phyloP scores from a whole-genome alignment of 1,284 basidiomycete genomes.

The Irpex sp. region DNA sequence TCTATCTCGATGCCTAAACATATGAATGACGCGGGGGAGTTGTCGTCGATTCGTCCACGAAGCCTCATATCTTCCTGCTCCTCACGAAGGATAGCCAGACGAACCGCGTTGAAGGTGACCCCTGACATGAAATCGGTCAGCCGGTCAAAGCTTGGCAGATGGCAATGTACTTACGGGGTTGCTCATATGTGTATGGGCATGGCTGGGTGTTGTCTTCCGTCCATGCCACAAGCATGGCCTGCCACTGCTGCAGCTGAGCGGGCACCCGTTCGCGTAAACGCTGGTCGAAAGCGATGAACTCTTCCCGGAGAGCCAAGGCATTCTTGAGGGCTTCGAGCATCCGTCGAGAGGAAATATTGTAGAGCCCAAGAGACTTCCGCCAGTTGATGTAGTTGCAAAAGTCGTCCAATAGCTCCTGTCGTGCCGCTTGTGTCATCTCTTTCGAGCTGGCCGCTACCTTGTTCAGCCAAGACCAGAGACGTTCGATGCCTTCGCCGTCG shows the following conservation, averaged over 20 bases:
- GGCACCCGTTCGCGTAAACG: too few relatives aligned
- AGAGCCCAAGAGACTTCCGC: slow-evolving; percentile 18
- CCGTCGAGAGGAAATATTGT: slow-evolving; percentile 3
- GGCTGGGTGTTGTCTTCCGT: too few relatives aligned
- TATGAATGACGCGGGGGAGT: slow-evolving; percentile 5
- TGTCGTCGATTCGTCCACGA: not conserved
- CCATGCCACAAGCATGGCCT: too few relatives aligned
- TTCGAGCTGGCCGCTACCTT: slow-evolving; percentile 18
- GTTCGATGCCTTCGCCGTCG: slow-evolving; percentile 28
- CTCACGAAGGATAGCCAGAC: slow-evolving; percentile 1
- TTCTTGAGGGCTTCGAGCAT: not conserved
- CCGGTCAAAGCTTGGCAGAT: too few relatives aligned
- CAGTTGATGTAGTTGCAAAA: slow-evolving; percentile 27
- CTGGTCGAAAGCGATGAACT: not conserved
- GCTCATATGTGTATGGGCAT: not conserved
- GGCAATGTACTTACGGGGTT: not conserved
- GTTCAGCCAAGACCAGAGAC: slow-evolving; percentile 19
- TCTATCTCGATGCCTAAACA: slow-evolving; percentile 13
- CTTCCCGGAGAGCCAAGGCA: not conserved
- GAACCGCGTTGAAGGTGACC: slow-evolving; percentile 5
- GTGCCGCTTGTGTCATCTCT: slow-evolving; percentile 25
- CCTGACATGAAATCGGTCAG: not conserved
- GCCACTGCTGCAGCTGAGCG: too few relatives aligned
- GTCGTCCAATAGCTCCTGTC: slow-evolving; percentile 25
- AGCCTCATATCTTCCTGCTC: slow-evolving; percentile 13